Conservation (phyloP, 179 eudicot genomes). For the Silene vulgaris region DNA sequence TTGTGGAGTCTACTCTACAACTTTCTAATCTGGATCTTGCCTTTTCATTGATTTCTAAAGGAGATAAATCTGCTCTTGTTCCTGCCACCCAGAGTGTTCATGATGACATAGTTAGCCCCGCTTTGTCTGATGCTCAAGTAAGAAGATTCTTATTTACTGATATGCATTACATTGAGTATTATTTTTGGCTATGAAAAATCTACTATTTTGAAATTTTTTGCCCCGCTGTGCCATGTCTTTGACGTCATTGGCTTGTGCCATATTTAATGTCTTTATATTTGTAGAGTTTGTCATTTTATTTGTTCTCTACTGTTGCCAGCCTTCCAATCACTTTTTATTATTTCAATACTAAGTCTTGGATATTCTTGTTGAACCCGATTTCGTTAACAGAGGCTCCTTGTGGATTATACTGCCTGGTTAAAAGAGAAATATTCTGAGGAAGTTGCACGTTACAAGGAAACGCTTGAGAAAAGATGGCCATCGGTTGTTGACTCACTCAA, state of each 20-base stretch:
- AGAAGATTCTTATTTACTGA: slow-evolving; percentile 22
- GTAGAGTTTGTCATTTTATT: background rate
- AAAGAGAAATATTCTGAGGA: slow-evolving; percentile 51
- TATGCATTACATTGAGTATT: background rate
- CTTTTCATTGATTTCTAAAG: slow-evolving; percentile 54
- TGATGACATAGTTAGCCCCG: slow-evolving; percentile 70
- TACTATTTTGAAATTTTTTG: background rate
- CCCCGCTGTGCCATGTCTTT: slow-evolving; percentile 7
- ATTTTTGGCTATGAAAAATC: background rate
- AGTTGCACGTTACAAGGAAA: slow-evolving; percentile 50
- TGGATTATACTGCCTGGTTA: slow-evolving; percentile 67
- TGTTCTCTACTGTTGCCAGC: background rate
- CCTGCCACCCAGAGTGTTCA: slow-evolving; percentile 58
- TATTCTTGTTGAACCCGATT: background rate
- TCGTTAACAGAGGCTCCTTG: slow-evolving; percentile 51
- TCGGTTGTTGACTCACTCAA: slow-evolving; percentile 34
- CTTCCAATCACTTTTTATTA: background rate
- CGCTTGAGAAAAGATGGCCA: slow-evolving; percentile 75
- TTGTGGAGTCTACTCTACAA: slow-evolving; percentile 70
- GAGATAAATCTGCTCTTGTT: slow-evolving; percentile 54
- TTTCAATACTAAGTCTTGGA: background rate
- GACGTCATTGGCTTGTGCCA: background rate
- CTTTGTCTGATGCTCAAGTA: slow-evolving; percentile 73
- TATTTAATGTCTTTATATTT: background rate
- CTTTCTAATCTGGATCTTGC: slow-evolving; percentile 85